These are phyloP conservation scores for Fusarium nygamai DNA, from an alignment of 2,329 filamentous ascomycete genomes.

Conservation along the genomic window DNA sequence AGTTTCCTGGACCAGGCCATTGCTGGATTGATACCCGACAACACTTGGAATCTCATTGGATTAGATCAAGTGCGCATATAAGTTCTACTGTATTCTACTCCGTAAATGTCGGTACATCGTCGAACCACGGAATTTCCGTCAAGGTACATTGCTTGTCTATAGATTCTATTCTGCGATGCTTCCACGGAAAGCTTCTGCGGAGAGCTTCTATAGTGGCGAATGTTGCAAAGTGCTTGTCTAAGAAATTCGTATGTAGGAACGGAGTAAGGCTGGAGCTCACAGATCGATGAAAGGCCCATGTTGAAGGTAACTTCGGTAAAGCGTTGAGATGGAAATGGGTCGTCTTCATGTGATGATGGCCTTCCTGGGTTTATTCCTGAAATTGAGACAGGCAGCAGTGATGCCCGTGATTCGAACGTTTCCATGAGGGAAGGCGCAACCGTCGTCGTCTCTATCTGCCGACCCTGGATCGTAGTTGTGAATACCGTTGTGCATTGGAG, in stretches of 20 bases:
- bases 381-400: neutral
- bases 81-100: neutral
- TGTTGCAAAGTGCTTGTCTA: neutral
- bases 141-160: neutral
- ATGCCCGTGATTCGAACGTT: neutral
- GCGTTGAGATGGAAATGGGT: neutral
- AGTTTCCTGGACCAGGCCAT: conserved; percentile 20
- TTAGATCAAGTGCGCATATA: neutral
- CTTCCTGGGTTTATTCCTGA: neutral
- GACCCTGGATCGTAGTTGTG: conserved; percentile 29
- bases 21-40: conserved; percentile 26
- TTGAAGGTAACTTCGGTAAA: neutral
- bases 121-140: neutral
- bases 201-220: conserved; percentile 10
- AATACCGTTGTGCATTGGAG: conserved; percentile 6
- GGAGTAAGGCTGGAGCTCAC: neutral
- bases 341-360: neutral
- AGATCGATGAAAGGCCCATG: neutral
- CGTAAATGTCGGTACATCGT: neutral
- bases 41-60: conserved; percentile 12
- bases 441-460: conserved; percentile 23
- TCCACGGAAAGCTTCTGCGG: conserved; percentile 19
- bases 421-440: conserved; percentile 1
- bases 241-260: neutral
- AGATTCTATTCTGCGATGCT: neutral